Evolutionary conservation across 208 protist species (phyloP), one percentile per base, ranked within the genome.

Genomic region (Trypanosoma grayi): DNA sequence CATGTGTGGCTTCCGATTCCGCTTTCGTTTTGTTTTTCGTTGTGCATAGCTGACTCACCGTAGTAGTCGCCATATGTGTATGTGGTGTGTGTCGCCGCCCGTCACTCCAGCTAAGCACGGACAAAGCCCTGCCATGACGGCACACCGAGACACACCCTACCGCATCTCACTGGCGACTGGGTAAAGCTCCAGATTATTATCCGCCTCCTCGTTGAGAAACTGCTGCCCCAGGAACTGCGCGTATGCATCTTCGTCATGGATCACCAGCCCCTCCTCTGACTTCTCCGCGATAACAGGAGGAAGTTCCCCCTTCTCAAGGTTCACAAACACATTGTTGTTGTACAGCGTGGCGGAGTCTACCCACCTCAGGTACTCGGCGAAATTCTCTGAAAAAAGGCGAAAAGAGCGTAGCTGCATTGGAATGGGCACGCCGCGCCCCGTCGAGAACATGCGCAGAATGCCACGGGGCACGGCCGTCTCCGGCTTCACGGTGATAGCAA

Each of bases 251-350:
- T 81, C 65, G 67, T 94, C 88, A 27, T 79, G 52, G 31, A 95
- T 75, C 6, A 60, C 25, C 0, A 93, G 44, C 47, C 68, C 27
- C 13, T 37, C 45, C 16, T 63, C 52, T n/a, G 13, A 83, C 13
- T 68, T 77, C 47, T 89, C 85, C 20, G 83, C 83, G 31, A 92
- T 54, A 40, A 89, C 66, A 0, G 83, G 85, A 11, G 89, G 89
- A 40, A 95, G 59, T 68, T 92, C 83, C 5, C 85, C 89, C 44
- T 91, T 85, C 18, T 77, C 63, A 39, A 95, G 76, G 43, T 95
- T 67, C 2, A 88, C 85, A 64, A 83, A 84, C 2, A 95, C 70
- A 60, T 95, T 95, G 74, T 95, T 95, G 61, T 95, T 92, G 77
- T 84, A 88, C 46, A 95, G 66, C 11, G 72, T 87, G 7, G 71